A percentile compares a stretch with the other conserved stretches of the same genome.
These are phyloP conservation scores for Phanerodontia chrysosporium DNA, from an alignment of 768 basidiomycete species.

Conservation along the genomic window DNA sequence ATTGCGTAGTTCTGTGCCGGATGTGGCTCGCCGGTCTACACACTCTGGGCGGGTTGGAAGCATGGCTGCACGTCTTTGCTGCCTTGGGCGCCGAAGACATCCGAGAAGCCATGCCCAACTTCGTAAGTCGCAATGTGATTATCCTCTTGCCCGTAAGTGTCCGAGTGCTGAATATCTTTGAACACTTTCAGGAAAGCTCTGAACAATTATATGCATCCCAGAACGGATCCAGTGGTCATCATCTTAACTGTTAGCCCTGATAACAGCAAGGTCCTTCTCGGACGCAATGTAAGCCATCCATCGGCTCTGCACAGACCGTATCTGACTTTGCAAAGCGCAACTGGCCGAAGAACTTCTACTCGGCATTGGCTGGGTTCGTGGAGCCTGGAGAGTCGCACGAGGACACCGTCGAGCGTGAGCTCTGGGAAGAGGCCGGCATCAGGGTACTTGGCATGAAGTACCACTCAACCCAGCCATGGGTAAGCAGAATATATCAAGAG, in stretches of 20 bases:
- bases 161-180: neutral
- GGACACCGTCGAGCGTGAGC: slow-evolving; percentile 87
- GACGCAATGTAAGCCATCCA: slow-evolving; percentile 58
- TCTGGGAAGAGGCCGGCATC: slow-evolving; percentile 97
- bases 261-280: slow-evolving; percentile 77
- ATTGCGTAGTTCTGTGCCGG: slow-evolving; percentile 71
- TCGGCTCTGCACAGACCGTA: neutral
- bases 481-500: too few relatives aligned
- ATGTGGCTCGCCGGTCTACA: slow-evolving; percentile 76
- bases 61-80: slow-evolving; percentile 67
- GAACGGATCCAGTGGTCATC: slow-evolving; percentile 85
- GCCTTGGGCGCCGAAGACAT: slow-evolving; percentile 67
- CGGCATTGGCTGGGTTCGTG: slow-evolving; percentile 89
- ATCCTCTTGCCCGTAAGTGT: too few relatives aligned
- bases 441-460: slow-evolving; percentile 79
- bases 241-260: slow-evolving; percentile 79
- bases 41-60: slow-evolving; percentile 95
- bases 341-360: slow-evolving; percentile 65
- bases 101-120: slow-evolving; percentile 62
- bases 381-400: slow-evolving; percentile 95
- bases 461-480: slow-evolving; percentile 87
- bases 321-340: slow-evolving; percentile 21
- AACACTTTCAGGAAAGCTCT: slow-evolving; percentile 57
- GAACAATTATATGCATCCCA: slow-evolving; percentile 82
- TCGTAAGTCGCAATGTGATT: too few relatives aligned